Base-by-base conservation (phyloP, 1,284 basidiomycete genomes). In the Sporisorium sorghi region DNA sequence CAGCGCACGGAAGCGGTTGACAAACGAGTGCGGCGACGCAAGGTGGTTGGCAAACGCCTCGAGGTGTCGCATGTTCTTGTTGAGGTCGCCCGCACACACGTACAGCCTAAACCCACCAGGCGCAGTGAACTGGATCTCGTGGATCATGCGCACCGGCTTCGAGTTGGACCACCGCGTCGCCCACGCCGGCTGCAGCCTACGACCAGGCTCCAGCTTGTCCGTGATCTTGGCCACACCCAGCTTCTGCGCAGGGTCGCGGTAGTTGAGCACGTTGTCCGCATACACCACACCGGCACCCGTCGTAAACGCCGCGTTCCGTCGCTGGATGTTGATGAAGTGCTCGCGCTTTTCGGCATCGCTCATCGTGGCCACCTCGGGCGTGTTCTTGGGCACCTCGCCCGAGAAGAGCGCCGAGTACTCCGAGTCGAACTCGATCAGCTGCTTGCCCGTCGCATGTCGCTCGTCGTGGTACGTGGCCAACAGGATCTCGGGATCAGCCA, bases 101-200 rank as follows among this genome's bases (percentile, higher is more conserved):
- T 93, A 85, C 32, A 92, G 58, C 77, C 91, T 90, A 87, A 91
- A 92, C n/a, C 90, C 89, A 43, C 80, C 80, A 3, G 80, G 80
- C 10, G 87, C 87, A 74, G 92, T 90, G 12, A 91, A 87, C 4
- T 89, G 89, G 42, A 91, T 85, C 44, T 91, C 81, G 72, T 91
- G 90, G 55, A 92, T 91, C 32, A 93, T 86, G 61, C 92, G 88
- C 51, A 88, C 85, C 2, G 90, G 89, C 32, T 88, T 87, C 2
- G 85, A 86, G 81, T 92, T 90, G 17, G 90, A 89, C 4, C 88
- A 90, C 43, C 90, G 88, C 26, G 91, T 84, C 52, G 92, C 91
- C 80, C 80, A 82, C 0, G 77, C 74, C n/a, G 80, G 80, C 49
- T 63, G 65, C 32, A 82, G 55, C 11, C 80, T 54, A 17, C 53